Evolutionary conservation across 495 filamentous ascomycete genomes (phyloP).

Genomic region (Paragyromitra xinjiangensis): DNA sequence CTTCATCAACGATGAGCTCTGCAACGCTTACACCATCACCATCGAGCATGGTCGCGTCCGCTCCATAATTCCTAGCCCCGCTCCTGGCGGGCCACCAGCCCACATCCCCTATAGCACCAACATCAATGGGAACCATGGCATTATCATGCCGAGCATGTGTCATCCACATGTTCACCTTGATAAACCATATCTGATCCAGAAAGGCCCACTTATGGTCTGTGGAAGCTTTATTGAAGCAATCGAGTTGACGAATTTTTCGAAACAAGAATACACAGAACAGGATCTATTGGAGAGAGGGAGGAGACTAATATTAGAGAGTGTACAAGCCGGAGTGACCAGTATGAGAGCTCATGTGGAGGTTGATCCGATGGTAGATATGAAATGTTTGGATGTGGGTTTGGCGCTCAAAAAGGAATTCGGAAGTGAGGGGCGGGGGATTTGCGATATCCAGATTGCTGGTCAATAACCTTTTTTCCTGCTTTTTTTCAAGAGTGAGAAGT

Average conservation of each 20-base stretch:
- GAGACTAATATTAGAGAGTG: slow-evolving; percentile 73
- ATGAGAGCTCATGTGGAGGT: slow-evolving; percentile 81
- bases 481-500: neutral
- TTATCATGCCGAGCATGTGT: slow-evolving; percentile 70
- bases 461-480: neutral
- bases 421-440: slow-evolving; percentile 58
- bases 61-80: slow-evolving; percentile 57
- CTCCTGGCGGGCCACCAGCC: slow-evolving; percentile 51
- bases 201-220: slow-evolving; percentile 66
- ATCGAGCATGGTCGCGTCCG: slow-evolving; percentile 61
- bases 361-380: slow-evolving; percentile 68
- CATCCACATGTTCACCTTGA: slow-evolving; percentile 82
- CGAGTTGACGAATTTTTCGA: slow-evolving; percentile 68
- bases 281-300: slow-evolving; percentile 71
- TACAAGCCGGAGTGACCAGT: slow-evolving; percentile 71
- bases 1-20: slow-evolving; percentile 28
- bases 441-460: slow-evolving; percentile 72
- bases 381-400: slow-evolving; percentile 69
- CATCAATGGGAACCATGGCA: slow-evolving; percentile 53
- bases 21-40: slow-evolving; percentile 31
- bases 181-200: slow-evolving; percentile 73
- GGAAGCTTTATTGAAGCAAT: slow-evolving; percentile 76
- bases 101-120: slow-evolving; percentile 55
- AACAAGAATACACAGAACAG: slow-evolving; percentile 66
- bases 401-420: slow-evolving; percentile 67